Conservation (phyloP, 805 yeast genomes). For the Candida endomychidarum region DNA sequence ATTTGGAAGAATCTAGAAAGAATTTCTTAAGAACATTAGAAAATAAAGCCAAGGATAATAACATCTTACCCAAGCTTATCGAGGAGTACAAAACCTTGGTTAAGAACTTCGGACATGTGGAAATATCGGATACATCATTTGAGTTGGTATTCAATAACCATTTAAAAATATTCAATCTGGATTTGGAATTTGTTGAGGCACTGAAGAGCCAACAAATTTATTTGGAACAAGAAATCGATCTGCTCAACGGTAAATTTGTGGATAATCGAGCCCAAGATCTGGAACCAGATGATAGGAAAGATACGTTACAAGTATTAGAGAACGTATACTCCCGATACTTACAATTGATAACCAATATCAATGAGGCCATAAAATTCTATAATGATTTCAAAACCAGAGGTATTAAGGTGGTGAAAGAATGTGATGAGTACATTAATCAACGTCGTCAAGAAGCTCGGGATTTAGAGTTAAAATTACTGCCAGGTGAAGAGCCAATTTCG, state of each 20-base stretch:
- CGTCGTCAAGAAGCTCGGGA: conserved; percentile 55
- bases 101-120: conserved; percentile 1
- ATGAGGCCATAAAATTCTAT: conserved; percentile 73
- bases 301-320: conserved; percentile 52
- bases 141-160: conserved; percentile 41
- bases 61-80: conserved; percentile 54
- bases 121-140: conserved; percentile 26
- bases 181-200: conserved; percentile 46
- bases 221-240: conserved; percentile 40
- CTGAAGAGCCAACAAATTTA: conserved; percentile 30
- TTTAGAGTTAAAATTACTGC: conserved; percentile 34
- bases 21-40: conserved; percentile 43
- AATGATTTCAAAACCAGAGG: conserved; percentile 54
- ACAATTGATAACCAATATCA: conserved; percentile 59
- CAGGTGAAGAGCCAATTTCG: conserved; percentile 8
- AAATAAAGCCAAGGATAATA: conserved; percentile 45
- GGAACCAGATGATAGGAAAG: conserved; percentile 36
- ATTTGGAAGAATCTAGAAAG: conserved; percentile 37
- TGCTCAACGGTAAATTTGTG: conserved; percentile 28
- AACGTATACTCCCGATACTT: conserved; percentile 48
- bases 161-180: conserved; percentile 49
- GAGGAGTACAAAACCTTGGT: conserved; percentile 37
- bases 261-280: conserved; percentile 18
- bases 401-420: conserved; percentile 43
- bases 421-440: conserved; percentile 50